Conservation (phyloP, 148 eudicot genomes). For the Selenicereus undatus region DNA sequence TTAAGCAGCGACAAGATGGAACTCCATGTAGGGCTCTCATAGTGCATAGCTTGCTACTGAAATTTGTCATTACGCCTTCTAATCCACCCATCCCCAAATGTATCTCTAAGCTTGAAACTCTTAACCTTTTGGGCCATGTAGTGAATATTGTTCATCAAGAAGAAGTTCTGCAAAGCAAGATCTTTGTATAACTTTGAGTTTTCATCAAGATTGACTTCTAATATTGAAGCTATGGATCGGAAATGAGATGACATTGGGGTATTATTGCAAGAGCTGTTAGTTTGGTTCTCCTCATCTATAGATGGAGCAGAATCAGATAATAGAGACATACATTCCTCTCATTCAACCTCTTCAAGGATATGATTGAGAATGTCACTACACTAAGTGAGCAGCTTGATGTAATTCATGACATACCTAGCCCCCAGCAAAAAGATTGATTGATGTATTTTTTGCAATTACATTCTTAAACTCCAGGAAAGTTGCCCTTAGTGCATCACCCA, state of each 20-base stretch:
- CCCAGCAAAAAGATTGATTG: conserved; percentile 54
- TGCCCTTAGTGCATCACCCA: conserved; percentile 65
- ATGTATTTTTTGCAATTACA: conserved; percentile 53
- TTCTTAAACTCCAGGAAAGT: conserved; percentile 73
- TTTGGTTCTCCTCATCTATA: conserved; percentile 33
- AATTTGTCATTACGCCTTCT: conserved; percentile 66
- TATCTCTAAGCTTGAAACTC: conserved; percentile 54
- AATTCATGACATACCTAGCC: conserved; percentile 89
- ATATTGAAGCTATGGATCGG: conserved; percentile 43
- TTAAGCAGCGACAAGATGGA: conserved; percentile 56
- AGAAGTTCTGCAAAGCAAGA: conserved; percentile 55
- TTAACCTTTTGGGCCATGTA: conserved; percentile 80
- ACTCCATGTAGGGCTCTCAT: conserved; percentile 80
- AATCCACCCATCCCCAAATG: conserved; percentile 70
- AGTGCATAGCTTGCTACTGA: conserved; percentile 72
- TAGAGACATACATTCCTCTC: conserved; percentile 29
- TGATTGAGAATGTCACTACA: conserved; percentile 52
- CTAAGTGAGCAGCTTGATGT: conserved; percentile 56
- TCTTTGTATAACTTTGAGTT: conserved; percentile 68
- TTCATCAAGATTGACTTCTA: conserved; percentile 55
- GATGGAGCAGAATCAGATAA: conserved; percentile 41
- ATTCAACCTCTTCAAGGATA: conserved; percentile 52
- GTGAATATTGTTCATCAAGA: conserved; percentile 73
- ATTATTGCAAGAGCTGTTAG: conserved; percentile 15
- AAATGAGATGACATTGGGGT: conserved; percentile 52